Base-by-base conservation (phyloP, 805 yeast genomes). In the Teunomyces funiuensis region DNA sequence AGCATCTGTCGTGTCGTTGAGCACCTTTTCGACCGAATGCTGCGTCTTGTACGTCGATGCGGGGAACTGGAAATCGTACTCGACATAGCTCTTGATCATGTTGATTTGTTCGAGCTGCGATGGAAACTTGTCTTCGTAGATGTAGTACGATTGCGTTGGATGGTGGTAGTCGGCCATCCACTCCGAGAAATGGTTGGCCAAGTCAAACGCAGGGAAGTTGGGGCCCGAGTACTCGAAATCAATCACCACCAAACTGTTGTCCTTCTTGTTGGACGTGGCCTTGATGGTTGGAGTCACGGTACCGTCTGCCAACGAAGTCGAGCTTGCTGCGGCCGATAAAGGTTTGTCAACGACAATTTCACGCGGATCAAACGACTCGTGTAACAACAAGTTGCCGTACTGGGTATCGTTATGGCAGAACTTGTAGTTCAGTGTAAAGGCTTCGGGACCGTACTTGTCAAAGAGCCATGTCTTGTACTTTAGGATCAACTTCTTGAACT, bases 361-460 rank as follows among this genome's bases (percentile, higher is more conserved):
- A 29, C 71, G 58, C 3, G 77, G 71, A 16, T 86, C 82, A 77
- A 79, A 57, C 55, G 77, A 41, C 55, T 66, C 52, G 66, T 76
- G 62, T 57, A 91, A 78, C 42, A 93, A 70, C 47, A 93, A 72
- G 57, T 93, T 93, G 25, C 99, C 99, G 60, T 93, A 91, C 62
- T 93, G 99, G 0, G 98, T 85, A 63, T 91, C 99, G 57, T 93
- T 93, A 64, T 93, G 99, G 53, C 97, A 88, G 58, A 93, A 93
- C 10, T 79, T 88, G 46, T 86, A 70, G 40, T 74, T 69, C 10
- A 71, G 66, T 37, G 69, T 63, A 27, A 80, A 61, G 15, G 59
- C 60, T 7, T 61, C 63, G 15, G 61, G 63, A 18, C 74, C 75
- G 52, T 83, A 79, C 45, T 74, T 66, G 5, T 52, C 52, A 27